These are phyloP conservation scores for Annulohypoxylon nitens DNA, from an alignment of 495 filamentous ascomycete species.

Conservation along the genomic window DNA sequence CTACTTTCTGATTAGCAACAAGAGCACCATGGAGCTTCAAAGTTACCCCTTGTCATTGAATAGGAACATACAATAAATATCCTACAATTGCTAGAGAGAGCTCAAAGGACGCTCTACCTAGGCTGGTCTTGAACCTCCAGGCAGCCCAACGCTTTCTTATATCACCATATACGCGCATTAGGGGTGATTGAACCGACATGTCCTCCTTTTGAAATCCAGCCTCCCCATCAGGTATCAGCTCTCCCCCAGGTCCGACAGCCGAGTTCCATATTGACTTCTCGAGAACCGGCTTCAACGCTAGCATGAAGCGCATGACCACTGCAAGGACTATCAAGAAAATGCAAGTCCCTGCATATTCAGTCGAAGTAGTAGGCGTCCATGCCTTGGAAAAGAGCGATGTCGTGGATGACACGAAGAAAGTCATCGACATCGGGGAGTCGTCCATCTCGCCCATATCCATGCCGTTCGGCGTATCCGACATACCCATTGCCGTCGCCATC, in stretches of 20 bases:
- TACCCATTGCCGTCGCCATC: slow-evolving; percentile 19
- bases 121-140: slow-evolving; percentile 30
- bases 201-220: slow-evolving; percentile 23
- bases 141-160: slow-evolving; percentile 22
- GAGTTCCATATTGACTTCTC: slow-evolving; percentile 79
- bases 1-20: slow-evolving; percentile 56
- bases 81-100: slow-evolving; percentile 73
- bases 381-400: slow-evolving; percentile 74
- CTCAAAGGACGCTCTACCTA: slow-evolving; percentile 56
- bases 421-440: slow-evolving; percentile 52
- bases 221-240: slow-evolving; percentile 29
- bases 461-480: slow-evolving; percentile 20
- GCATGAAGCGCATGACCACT: slow-evolving; percentile 69
- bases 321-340: slow-evolving; percentile 79
- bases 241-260: slow-evolving; percentile 57
- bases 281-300: slow-evolving; percentile 72
- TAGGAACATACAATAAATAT: slow-evolving; percentile 79
- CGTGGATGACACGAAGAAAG: slow-evolving; percentile 68
- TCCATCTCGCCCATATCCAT: slow-evolving; percentile 41
- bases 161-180: slow-evolving; percentile 4
- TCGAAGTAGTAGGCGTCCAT: slow-evolving; percentile 74
- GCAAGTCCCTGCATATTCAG: slow-evolving; percentile 79
- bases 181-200: background rate
- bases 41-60: background rate
- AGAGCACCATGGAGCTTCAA: slow-evolving; percentile 1